Conservation (phyloP, 176 grass and related monocot genomes). For the Oryza officinalis region DNA sequence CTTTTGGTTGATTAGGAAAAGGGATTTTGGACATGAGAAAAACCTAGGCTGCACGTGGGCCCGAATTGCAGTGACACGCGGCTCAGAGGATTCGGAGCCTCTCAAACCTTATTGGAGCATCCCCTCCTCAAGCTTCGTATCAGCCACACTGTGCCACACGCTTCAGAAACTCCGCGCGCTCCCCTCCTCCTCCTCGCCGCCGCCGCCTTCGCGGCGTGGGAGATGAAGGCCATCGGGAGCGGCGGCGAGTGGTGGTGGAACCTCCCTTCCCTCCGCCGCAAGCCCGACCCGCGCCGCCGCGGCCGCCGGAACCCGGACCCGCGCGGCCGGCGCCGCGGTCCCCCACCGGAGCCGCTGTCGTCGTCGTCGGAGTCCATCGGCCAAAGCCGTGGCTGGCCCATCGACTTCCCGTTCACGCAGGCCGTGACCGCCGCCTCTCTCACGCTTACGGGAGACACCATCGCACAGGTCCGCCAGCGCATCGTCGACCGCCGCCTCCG, state of each 20-base stretch:
- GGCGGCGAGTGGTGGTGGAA: conserved; percentile 63
- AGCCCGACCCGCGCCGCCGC: conserved; percentile 43
- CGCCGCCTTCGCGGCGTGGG: background rate
- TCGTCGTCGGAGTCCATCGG: conserved; percentile 74
- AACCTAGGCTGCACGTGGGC: background rate
- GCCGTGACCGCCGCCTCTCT: conserved; percentile 76
- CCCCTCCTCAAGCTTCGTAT: conserved; percentile 2
- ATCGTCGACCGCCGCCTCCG: conserved; percentile 38
- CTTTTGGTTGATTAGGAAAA: background rate
- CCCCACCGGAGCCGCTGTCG: conserved; percentile 47
- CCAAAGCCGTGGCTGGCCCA: conserved; percentile 40
- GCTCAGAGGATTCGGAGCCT: conserved; percentile 22
- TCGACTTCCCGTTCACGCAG: conserved; percentile 82
- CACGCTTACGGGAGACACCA: conserved; percentile 82
- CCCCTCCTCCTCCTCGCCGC: background rate
- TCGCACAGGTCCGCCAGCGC: conserved; percentile 74
- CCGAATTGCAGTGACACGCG: conserved; percentile 21
- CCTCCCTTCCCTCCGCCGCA: conserved; percentile 52
- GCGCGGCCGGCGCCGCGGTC: conserved; percentile 41
- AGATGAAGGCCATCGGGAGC: conserved; percentile 52
- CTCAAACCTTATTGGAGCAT: conserved; percentile 10
- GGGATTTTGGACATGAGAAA: background rate
- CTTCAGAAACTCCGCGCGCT: background rate
- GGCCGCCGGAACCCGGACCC: conserved; percentile 48
- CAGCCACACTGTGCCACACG: background rate